Conservation (phyloP, 2,329 filamentous ascomycete genomes). For the Fusarium ramigenum region DNA sequence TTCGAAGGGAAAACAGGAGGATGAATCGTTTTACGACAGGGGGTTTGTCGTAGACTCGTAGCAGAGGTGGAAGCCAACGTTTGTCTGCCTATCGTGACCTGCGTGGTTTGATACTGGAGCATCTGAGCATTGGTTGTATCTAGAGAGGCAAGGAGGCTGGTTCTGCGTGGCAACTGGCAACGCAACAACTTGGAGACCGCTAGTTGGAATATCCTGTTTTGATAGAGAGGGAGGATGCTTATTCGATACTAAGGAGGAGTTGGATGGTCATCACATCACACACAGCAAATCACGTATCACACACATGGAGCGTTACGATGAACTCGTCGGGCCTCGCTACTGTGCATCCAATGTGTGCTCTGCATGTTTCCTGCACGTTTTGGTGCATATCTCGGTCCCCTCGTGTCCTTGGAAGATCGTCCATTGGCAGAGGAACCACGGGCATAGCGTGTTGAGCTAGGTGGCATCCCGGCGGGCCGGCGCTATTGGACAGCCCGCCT, state of each 20-base stretch:
- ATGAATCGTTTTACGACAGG: neutral
- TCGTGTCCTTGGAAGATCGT: slow-evolving; percentile 23
- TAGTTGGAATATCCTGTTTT: slow-evolving; percentile 21
- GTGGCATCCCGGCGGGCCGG: slow-evolving; percentile 42
- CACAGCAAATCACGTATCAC: slow-evolving; percentile 15
- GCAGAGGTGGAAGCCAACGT: slow-evolving; percentile 9
- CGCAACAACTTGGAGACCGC: slow-evolving; percentile 19
- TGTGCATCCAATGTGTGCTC: neutral
- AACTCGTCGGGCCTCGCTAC: slow-evolving; percentile 34
- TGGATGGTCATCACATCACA: slow-evolving; percentile 20
- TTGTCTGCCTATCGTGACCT: neutral
- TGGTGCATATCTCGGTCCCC: slow-evolving; percentile 21
- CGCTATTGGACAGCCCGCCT: slow-evolving; percentile 48
- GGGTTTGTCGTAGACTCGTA: neutral
- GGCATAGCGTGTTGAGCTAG: slow-evolving; percentile 27
- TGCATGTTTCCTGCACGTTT: slow-evolving; percentile 21
- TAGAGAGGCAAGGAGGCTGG: neutral
- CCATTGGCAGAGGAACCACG: slow-evolving; percentile 38
- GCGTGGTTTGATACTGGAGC: neutral
- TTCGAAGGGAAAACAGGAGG: slow-evolving; percentile 13
- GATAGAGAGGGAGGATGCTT: slow-evolving; percentile 5
- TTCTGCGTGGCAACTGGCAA: slow-evolving; percentile 19
- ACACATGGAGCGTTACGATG: slow-evolving; percentile 21
- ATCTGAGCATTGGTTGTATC: neutral
- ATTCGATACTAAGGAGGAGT: slow-evolving; percentile 6